Conservation (phyloP, 768 basidiomycete species). For the Trametes sanguinea region DNA sequence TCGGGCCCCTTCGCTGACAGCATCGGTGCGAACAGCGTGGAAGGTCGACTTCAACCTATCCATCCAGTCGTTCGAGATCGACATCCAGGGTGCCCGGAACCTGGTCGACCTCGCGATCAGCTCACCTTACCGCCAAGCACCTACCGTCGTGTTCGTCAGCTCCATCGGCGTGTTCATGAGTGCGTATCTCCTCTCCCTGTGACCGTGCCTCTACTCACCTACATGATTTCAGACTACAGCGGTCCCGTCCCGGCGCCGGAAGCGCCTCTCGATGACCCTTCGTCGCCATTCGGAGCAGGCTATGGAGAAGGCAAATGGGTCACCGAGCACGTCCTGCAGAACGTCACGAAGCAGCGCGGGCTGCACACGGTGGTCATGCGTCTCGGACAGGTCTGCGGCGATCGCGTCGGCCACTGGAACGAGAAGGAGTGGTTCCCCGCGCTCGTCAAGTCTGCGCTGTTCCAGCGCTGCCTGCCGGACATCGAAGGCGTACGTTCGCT, state of each 20-base stretch:
- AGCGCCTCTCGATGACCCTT: slow-evolving; percentile 27
- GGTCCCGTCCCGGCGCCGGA: background rate
- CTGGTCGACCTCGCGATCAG: slow-evolving; percentile 18
- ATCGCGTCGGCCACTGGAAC: slow-evolving; percentile 42
- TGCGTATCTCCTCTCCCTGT: background rate
- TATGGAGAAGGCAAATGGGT: slow-evolving; percentile 52
- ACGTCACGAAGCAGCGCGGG: slow-evolving; percentile 23
- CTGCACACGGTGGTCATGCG: slow-evolving; percentile 35
- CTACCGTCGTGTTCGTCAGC: slow-evolving; percentile 31
- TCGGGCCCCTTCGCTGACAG: background rate
- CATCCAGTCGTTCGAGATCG: slow-evolving; percentile 40
- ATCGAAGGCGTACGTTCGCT: slow-evolving; percentile 2
- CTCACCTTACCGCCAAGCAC: background rate
- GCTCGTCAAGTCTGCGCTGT: slow-evolving; percentile 31
- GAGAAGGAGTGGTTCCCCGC: slow-evolving; percentile 39
- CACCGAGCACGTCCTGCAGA: slow-evolving; percentile 29
- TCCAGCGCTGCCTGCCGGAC: slow-evolving; percentile 7
- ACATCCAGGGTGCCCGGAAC: slow-evolving; percentile 31
- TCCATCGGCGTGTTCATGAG: slow-evolving; percentile 12
- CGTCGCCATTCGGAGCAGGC: slow-evolving; percentile 40
- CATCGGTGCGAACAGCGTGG: slow-evolving; percentile 33
- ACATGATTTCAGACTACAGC: background rate
- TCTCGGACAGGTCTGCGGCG: slow-evolving; percentile 41
- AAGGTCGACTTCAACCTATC: slow-evolving; percentile 45
- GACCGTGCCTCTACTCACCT: background rate